Evolutionary conservation across 495 filamentous ascomycete species (phyloP), one percentile per base, ranked within the genome.

Genomic region (Lichenothelia convexa): DNA sequence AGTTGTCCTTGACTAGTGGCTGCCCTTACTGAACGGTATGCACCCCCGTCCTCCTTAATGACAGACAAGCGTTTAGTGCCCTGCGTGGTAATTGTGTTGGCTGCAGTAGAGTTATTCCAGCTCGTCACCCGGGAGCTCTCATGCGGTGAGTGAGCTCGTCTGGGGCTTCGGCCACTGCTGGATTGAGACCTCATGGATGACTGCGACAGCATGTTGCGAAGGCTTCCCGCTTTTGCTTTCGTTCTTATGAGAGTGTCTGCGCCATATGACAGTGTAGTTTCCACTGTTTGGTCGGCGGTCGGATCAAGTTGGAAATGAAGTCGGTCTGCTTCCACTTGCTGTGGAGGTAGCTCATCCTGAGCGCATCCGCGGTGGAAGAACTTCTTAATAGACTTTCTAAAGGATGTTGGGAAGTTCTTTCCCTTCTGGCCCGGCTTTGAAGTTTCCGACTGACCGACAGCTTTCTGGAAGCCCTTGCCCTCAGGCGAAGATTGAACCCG

Each of bases 111-210:
- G 45, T 75, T 66, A 3, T 68, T 65, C 81, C 80, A 84, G 49
- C 80, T 87, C 11, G 77, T 84, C 26, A 84, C 67, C 12, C 76
- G 64, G 36, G 79, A 83, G n/a, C n/a, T n/a, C n/a, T 34, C 26
- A 11, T 29, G 23, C 8, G 19, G 38, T 16, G 9, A 5, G 15
- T 21, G 23, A 34, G n/a, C n/a, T n/a, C n/a, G n/a, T n/a, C n/a
- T n/a, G n/a, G n/a, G n/a, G n/a, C n/a, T n/a, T 22, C 23, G 9
- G 9, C 27, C 22, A 11, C 19, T 26, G 18, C 35, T 38, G 20
- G 9, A 5, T 23, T 22, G 11, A 30, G 35, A 38, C n/a, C 21
- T 12, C 5, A 16, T 38, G 21, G 11, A 7, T 19, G 3, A 19
- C 17, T 16, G 13, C n/a, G 13, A 30, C n/a, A n/a, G n/a, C n/a